A percentile compares a stretch with the other conserved stretches of the same genome.
phyloP scores from a whole-genome alignment of 2,329 filamentous ascomycete species.

The Aspergillus versicolor region DNA sequence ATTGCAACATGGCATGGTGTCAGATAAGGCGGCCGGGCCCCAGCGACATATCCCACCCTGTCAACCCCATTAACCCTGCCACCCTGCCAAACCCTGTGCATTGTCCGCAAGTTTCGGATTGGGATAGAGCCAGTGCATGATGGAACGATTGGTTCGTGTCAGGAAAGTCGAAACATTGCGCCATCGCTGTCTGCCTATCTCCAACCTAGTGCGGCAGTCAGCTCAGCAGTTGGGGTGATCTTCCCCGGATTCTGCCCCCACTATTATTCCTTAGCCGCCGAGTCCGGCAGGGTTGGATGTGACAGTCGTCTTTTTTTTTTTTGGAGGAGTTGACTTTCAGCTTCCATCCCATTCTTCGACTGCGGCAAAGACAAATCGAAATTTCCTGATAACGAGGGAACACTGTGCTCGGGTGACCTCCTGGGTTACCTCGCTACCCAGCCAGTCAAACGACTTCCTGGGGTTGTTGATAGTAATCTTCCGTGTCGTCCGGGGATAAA shows the following conservation, averaged over 20 bases:
- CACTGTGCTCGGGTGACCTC: slow-evolving; percentile 9
- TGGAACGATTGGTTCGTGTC: slow-evolving; percentile 1
- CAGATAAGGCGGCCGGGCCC: not conserved
- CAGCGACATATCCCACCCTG: not conserved
- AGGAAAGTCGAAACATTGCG: not conserved
- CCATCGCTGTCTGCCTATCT: not conserved
- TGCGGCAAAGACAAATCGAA: too few species aligned
- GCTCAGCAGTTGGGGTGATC: not conserved
- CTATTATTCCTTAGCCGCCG: slow-evolving; percentile 9
- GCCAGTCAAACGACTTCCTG: not conserved
- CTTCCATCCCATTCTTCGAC: too few species aligned
- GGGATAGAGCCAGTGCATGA: not conserved
- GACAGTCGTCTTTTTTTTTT: too few species aligned
- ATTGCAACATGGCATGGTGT: slow-evolving; percentile 1
- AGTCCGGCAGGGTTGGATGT: not conserved
- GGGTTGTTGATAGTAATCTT: not conserved
- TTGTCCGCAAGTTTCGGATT: not conserved
- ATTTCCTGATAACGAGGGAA: not conserved
- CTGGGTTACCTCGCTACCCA: not conserved
- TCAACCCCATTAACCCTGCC: not conserved
- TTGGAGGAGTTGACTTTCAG: too few species aligned
- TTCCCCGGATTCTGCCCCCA: slow-evolving; percentile 20
- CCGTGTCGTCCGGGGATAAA: not conserved
- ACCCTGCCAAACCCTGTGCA: not conserved
- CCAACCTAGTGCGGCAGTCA: not conserved